Base-by-base conservation (phyloP, 805 yeast species). In the Scheffersomyces stipitis region DNA sequence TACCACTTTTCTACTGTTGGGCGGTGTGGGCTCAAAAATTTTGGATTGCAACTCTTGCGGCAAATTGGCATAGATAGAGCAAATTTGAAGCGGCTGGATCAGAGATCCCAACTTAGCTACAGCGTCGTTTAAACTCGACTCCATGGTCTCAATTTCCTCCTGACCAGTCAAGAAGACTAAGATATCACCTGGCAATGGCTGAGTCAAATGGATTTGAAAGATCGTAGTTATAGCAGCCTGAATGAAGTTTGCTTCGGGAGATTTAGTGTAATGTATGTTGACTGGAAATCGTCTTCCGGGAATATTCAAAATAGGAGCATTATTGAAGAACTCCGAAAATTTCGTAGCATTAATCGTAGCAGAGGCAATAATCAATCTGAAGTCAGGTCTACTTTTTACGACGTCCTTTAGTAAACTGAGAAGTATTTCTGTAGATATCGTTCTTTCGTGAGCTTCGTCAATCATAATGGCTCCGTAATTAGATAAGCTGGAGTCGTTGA, bases 381-480 rank as follows among this genome's bases (percentile, higher is more conserved):
- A 64, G 42, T 86, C 95, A 0, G 82, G 76, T 36, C 97, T 66
- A 28, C 77, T 60, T 15, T 64, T 66, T 2, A 76, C 56, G 0
- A 88, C 75, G 42, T 83, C 86, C 46, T 91, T 91, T 22, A 91
- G 61, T 26, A 93, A 64, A 1, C 96, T 95, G 34, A 91, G 67
- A 6, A 91, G 55, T 3, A 78, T 69, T 61, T 91, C 99, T 0
- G 98, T 91, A n/a, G 91, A 82, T 28, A 91, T 68, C 0, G 98
- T 93, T 40, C 99, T 73, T 58, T 93, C 99, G 56, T 93, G 99
- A 0, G 99, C 99, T 61, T 91, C 99, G 62, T 91, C 99, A 32
- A 91, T 82, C 84, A 91, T 89, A 38, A 91, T 71, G 1, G 86
- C 95, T 1, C 93, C 78, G 54, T 90, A 91, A 2, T 62, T 65